Percentiles rank a stretch among this genome's conserved stretches.
Evolutionary conservation across 2,329 filamentous ascomycete genomes (phyloP).

Genomic region (Fusarium avenaceum): DNA sequence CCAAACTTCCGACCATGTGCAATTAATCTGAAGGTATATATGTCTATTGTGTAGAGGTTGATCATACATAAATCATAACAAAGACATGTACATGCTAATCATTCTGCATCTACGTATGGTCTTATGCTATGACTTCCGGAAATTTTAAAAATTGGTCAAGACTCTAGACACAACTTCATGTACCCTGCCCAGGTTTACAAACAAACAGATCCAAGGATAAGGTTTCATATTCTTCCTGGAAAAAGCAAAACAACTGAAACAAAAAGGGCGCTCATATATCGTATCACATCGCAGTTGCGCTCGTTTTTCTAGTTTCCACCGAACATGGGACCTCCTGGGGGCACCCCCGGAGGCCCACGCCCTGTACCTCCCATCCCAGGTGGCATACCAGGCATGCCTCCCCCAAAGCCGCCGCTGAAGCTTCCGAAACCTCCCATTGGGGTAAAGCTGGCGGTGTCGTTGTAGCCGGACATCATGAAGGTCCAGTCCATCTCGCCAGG

Average conservation of each 20-base stretch:
- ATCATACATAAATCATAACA: background rate
- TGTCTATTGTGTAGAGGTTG: background rate
- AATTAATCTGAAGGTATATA: background rate
- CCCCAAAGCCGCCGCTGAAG: conserved; percentile 47
- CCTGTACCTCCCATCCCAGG: conserved; percentile 39
- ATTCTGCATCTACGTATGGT: background rate
- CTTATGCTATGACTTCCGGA: background rate
- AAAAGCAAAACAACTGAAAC: conserved; percentile 6
- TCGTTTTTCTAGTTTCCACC: conserved; percentile 39
- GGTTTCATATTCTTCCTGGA: background rate
- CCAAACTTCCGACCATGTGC: background rate
- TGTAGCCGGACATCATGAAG: conserved; percentile 60
- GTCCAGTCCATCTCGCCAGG: conserved; percentile 63
- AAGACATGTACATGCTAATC: background rate
- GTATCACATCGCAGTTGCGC: conserved; percentile 9
- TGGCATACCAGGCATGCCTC: conserved; percentile 44
- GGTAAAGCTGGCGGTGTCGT: conserved; percentile 51
- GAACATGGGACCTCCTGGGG: conserved; percentile 49
- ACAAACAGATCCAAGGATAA: background rate
- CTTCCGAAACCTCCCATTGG: conserved; percentile 49
- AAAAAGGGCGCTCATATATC: conserved; percentile 2
- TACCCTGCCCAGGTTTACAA: background rate
- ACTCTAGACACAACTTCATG: background rate
- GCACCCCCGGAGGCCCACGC: conserved; percentile 34
- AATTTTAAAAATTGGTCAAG: background rate